Evolutionary conservation across 2,329 filamentous ascomycete genomes (phyloP), one percentile per base, ranked within the genome.

Genomic region (Apiospora rasikravindrae): DNA sequence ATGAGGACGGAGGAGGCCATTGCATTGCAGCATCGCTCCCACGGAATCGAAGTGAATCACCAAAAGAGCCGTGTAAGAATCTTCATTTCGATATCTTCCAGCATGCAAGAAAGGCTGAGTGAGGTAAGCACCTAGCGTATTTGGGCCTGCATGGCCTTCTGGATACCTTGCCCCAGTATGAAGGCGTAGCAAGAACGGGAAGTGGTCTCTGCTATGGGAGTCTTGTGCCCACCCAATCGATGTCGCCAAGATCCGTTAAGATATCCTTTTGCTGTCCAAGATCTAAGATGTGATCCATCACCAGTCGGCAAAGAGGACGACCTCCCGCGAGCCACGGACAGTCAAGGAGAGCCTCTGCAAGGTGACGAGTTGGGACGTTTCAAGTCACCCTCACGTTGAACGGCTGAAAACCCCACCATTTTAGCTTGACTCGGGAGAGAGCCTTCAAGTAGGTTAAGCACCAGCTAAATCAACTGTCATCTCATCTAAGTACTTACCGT

Each of bases 391-490:
- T 37, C 53, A 61, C 53, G 53, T 61, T 37, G 53, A 7, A 22
- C 29, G 53, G 53, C 29, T 37, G 53, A n/a, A 61, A 61, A 61
- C 53, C 29, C 53, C 53, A 61, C 53, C 53, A 61, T 61, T 22
- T 37, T 37, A 61, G 53, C 26, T 19, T 61, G 53, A 61, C 4
- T 61, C 53, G 19, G 8, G 16, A 22, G 29, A 6, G 33, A 37
- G 33, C 53, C 53, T 61, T 26, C 26, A 33, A n/a, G n/a, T n/a
- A n/a, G n/a, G n/a, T 4, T 1, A 2, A 37, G 33, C 33, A 37
- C 33, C 33, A 37, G 33, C 26, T 19, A 29, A 57, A 57, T 57
- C 29, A 61, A 61, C 53, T 61, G 53, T 61, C 53, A 61, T 61
- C 53, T 61, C 53, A 61, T 37, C n/a, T n/a, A n/a, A n/a, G 53